These are phyloP conservation scores for Candida golubevii DNA, from an alignment of 805 yeast genomes.

Conservation along the genomic window DNA sequence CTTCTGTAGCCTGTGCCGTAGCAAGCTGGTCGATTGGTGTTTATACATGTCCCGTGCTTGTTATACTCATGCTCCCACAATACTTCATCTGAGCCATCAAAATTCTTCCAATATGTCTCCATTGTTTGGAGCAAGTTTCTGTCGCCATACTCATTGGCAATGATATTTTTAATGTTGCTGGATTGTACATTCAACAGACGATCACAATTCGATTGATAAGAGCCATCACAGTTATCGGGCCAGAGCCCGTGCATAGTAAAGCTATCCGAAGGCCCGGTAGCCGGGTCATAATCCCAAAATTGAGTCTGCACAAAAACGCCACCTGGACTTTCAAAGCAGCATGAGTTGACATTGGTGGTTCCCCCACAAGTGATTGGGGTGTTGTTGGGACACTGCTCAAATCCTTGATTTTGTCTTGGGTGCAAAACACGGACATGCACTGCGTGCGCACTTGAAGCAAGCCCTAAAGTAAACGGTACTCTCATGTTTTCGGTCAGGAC, in stretches of 20 bases:
- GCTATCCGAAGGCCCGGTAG: constrained; percentile 29
- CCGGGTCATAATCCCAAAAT: constrained; percentile 36
- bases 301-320: constrained; percentile 40
- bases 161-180: constrained; percentile 22
- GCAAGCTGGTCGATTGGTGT: constrained; percentile 34
- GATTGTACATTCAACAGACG: constrained; percentile 22
- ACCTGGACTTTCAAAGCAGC: constrained; percentile 39
- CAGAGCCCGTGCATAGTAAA: constrained; percentile 44
- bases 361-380: constrained; percentile 26
- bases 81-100: constrained; percentile 29
- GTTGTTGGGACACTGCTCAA: constrained; percentile 3
- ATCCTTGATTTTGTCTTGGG: neutral
- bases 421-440: neutral
- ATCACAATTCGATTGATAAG: constrained; percentile 34
- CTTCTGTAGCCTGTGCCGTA: constrained; percentile 21
- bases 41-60: constrained; percentile 42
- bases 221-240: constrained; percentile 41
- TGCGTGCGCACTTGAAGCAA: neutral
- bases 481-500: no score
- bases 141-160: constrained; percentile 25
- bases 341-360: constrained; percentile 43
- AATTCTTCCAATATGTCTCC: constrained; percentile 21
- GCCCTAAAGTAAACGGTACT: neutral
- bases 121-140: constrained; percentile 15
- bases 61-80: constrained; percentile 43